Conservation (phyloP, 495 filamentous ascomycete species). For the Aspergillus panamensis region DNA sequence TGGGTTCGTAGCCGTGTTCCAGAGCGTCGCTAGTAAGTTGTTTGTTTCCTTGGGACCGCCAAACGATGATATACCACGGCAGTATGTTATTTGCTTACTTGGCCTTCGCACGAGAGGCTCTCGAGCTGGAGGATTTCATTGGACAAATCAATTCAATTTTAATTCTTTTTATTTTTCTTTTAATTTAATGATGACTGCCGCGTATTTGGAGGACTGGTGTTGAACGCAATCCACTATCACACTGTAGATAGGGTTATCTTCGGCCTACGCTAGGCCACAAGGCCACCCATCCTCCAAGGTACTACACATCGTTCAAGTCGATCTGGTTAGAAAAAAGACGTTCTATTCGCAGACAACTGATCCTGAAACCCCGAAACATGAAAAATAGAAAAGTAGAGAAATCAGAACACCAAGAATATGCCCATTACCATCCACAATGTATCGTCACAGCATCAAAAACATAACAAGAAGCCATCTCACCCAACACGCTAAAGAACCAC, state of each 20-base stretch:
- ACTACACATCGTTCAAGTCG: neutral
- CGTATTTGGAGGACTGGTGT: neutral
- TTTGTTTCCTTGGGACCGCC: neutral
- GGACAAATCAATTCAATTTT: neutral
- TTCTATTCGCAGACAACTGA: neutral
- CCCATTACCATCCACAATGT: constrained; percentile 5
- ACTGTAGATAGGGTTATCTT: neutral
- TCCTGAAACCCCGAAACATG: neutral
- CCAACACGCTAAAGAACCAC: neutral
- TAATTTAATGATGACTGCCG: neutral
- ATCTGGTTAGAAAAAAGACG: constrained; percentile 3
- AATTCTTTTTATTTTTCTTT: neutral
- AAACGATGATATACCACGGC: neutral
- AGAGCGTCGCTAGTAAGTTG: neutral
- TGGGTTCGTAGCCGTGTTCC: neutral
- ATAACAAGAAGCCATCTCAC: neutral
- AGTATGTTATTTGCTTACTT: neutral
- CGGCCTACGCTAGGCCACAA: neutral
- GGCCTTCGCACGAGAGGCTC: too few species aligned
- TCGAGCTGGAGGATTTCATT: neutral
- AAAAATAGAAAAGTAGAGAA: neutral
- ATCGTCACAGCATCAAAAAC: neutral
- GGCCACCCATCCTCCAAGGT: neutral
- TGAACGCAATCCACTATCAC: neutral
- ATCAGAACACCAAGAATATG: neutral